Evolutionary conservation across 805 yeast genomes (phyloP), one percentile per base, ranked within the genome.

Genomic region (Saccharomycopsis babjevae): DNA sequence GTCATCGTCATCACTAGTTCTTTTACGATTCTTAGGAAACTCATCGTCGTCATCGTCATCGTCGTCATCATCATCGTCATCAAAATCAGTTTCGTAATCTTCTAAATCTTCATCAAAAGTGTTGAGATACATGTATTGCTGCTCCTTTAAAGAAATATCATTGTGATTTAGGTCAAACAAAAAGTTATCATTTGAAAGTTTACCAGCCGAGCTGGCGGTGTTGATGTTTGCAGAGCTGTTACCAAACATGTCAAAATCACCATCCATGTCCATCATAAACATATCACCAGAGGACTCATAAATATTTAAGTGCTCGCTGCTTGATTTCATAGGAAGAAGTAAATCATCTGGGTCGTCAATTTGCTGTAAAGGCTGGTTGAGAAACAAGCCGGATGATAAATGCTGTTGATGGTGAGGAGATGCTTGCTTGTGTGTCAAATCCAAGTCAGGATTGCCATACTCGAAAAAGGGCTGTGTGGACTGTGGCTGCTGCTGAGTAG

Each of bases 361-460:
- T 54, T 55, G 25, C 28, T 43, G 39, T 10, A 32, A 54, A 25
- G 50, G 43, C 15, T 39, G 28, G 43, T 43, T 22, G 28, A 11
- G 15, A 16, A 43, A 56, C 13, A 52, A 30, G 11, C 57, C 34
- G 13, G 40, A 43, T 38, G 42, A 42, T n/a, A 34, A 13, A 34
- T 34, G 38, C 38, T 7, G 38, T 13, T 54, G 54, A 28, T 54
- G 50, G 16, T 46, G 22, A 20, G 38, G 36, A 30, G 34, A 25
- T 39, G 18, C 15, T 11, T 34, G 30, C n/a, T 32, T 42, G 16
- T 57, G 42, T 11, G 40, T 43, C 25, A 62, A 28, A 13, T 58
- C 58, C 16, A 72, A 66, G 58, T 76, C 75, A 4, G 78, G 79
- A 65, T 75, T 72, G 46, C 74, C 79, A 61, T 76, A 77, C 52